A percentile compares a stretch with the other conserved stretches of the same genome.
These are phyloP conservation scores for Pichia sp. DNA, from an alignment of 1,139 yeast genomes.

Conservation along the genomic window DNA sequence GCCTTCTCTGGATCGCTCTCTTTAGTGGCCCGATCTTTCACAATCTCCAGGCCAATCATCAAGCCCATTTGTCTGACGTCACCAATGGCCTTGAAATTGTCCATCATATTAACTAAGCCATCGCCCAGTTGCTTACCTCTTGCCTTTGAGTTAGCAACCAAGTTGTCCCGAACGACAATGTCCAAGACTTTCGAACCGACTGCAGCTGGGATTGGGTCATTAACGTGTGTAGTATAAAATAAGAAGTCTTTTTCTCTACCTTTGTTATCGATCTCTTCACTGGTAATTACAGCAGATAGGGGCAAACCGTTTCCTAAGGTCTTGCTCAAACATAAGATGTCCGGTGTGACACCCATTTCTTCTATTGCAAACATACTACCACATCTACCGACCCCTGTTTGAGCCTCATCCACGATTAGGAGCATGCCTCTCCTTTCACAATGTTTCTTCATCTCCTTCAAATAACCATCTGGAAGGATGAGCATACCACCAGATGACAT, in stretches of 20 bases:
- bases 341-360: conserved; percentile 32
- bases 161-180: conserved; percentile 26
- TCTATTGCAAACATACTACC: conserved; percentile 33
- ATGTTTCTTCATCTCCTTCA: conserved; percentile 23
- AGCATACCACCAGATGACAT: conserved; percentile 27
- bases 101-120: conserved; percentile 2
- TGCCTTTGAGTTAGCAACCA: conserved; percentile 20
- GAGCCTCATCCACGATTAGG: conserved; percentile 33
- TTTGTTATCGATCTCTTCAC: conserved; percentile 15
- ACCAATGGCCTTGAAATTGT: conserved; percentile 3
- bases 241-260: conserved; percentile 21
- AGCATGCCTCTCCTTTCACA: conserved; percentile 28
- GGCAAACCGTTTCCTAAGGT: conserved; percentile 34
- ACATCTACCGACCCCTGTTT: conserved; percentile 35
- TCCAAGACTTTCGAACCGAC: conserved; percentile 28
- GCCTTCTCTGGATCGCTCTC: conserved; percentile 8
- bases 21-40: conserved; percentile 6
- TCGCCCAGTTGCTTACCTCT: conserved; percentile 20
- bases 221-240: conserved; percentile 28
- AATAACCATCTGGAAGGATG: conserved; percentile 24
- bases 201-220: conserved; percentile 29
- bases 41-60: conserved; percentile 12
- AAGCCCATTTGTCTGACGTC: conserved; percentile 10
- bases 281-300: conserved; percentile 31
- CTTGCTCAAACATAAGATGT: conserved; percentile 32